Percentiles rank a stretch among this genome's conserved stretches.
phyloP scores from a whole-genome alignment of 768 basidiomycete genomes.

The Lyophyllum atratum region DNA sequence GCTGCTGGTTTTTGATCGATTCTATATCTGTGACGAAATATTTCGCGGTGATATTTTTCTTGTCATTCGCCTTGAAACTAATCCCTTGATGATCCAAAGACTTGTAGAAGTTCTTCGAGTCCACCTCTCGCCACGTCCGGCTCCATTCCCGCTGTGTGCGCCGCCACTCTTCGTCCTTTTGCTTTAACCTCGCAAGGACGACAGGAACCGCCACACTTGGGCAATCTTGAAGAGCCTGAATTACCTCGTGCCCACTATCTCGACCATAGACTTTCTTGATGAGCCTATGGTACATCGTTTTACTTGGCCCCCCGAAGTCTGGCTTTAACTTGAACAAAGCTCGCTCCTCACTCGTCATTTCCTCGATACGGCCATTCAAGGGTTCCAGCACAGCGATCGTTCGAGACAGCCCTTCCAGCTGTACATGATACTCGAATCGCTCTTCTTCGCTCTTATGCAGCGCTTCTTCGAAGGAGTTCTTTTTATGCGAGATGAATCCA shows the following conservation, averaged over 20 bases:
- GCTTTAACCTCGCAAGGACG: constrained; percentile 83
- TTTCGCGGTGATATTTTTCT: constrained; percentile 87
- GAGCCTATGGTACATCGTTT: constrained; percentile 86
- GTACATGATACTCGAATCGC: constrained; percentile 96
- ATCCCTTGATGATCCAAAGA: constrained; percentile 95
- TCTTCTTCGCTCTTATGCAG: constrained; percentile 98
- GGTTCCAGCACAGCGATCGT: constrained; percentile 94
- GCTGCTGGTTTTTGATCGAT: constrained; percentile 60
- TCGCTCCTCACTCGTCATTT: constrained; percentile 89
- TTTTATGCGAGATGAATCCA: constrained; percentile 93
- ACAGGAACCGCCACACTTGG: constrained; percentile 91
- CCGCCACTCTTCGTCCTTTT: constrained; percentile 98
- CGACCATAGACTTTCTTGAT: constrained; percentile 93
- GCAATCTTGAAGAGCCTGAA: constrained; percentile 87
- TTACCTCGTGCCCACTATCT: constrained; percentile 73
- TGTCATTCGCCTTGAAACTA: constrained; percentile 94
- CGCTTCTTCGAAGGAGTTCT: constrained; percentile 94
- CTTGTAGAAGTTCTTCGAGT: constrained; percentile 98
- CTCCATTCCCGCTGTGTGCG: constrained; percentile 94
- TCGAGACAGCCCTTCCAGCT: constrained; percentile 86
- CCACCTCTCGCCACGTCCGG: constrained; percentile 94
- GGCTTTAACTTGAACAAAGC: constrained; percentile 78
- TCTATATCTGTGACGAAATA: constrained; percentile 83
- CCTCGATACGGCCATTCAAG: constrained; percentile 77
- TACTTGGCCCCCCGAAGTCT: constrained; percentile 87